Evolutionary conservation across 139 green algal species (phyloP), one percentile per base, ranked within the genome.

Genomic region (Asterochloris sp.): DNA sequence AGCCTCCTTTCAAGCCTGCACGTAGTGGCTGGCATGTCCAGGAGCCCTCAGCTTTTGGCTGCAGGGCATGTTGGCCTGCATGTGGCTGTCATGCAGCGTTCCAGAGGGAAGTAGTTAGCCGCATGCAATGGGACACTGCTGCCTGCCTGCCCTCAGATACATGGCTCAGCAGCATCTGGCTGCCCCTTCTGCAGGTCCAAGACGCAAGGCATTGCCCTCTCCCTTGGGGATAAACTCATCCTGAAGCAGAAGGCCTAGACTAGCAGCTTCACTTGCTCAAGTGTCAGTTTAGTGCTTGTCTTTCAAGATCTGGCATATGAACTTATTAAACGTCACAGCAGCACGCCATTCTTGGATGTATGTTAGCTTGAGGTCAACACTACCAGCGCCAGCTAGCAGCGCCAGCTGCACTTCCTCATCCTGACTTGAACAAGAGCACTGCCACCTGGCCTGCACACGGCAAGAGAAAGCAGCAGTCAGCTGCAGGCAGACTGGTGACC

Each of bases 171-270:
- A 60, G 47, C 26, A 62, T 28, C 11, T 61, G 19, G 11, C 69
- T 47, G 69, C 21, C 63, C 13, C 24, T 12, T 69, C 26, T 74
- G 29, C 83, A 90, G 88, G 74, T 93, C 89, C 61, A 93, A 93
- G 83, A 93, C 89, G 69, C 89, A 93, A 83, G 96, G 96, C 79
- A 98, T 99, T 83, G 96, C 96, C 12, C 88, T 98, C 13, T 96
- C 91, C 14, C 89, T 99, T 27, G 96, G 96, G 0, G 97, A 99
- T 89, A 99, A 99, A 90, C 98, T 99, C 81, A 99, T 98, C 38
- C 87, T 99, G 38, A 98, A 98, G 90, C 96, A 98, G 86, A 98
- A 97, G 76, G 93, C 77, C 8, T 86, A 54, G 38, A 54, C 38
- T 54, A 54, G 63, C 74, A 73, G 38, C 38, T 54, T 54, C 38